Evolutionary conservation across 331 rosid species (phyloP), one percentile per base, ranked within the genome.

Genomic region (Rhamnella rubrinervis): DNA sequence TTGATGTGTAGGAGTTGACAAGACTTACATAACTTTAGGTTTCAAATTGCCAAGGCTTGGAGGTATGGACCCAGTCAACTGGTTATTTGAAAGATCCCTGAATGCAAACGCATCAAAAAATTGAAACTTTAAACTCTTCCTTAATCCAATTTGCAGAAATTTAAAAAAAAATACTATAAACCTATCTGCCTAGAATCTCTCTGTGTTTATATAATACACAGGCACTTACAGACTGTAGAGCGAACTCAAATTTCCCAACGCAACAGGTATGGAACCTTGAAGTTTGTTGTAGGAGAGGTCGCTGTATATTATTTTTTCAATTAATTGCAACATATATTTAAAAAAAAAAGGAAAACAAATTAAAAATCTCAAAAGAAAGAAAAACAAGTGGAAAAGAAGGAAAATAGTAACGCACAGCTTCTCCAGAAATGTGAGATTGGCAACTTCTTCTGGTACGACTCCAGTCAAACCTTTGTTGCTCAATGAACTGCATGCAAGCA

Each of bases 61-160:
- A 28, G 75, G 75, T 28, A 71, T 60, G 0, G 37, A 0, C 31
- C 75, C 75, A 8, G 61, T 47, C 25, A 71, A 17, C 23, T 60
- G 61, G 61, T 71, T 71, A 15, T 71, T 19, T 12, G 75, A 60
- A 60, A 71, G 61, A 60, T 71, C 53, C 52, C 75, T 71, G 23
- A 47, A 61, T 0, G 7, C 7, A 23, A 23, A 15, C 13, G 35
- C 35, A 31, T 31, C 5, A 31, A 31, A 31, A 31, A 31, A 31
- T 31, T 31, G 35, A 31, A 31, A 31, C 35, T 31, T 31, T 31
- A 31, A 31, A 31, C 35, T 31, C 5, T 31, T 31, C 5, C 35
- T 31, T 31, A 31, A 31, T 31, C 35, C 35, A 31, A 31, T 31
- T 31, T 31, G 6, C 35, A 31, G 35, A 31, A 31, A 31, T 31